Evolutionary conservation across 441 rosid genomes (phyloP).

Genomic region (Eruca vesicaria): DNA sequence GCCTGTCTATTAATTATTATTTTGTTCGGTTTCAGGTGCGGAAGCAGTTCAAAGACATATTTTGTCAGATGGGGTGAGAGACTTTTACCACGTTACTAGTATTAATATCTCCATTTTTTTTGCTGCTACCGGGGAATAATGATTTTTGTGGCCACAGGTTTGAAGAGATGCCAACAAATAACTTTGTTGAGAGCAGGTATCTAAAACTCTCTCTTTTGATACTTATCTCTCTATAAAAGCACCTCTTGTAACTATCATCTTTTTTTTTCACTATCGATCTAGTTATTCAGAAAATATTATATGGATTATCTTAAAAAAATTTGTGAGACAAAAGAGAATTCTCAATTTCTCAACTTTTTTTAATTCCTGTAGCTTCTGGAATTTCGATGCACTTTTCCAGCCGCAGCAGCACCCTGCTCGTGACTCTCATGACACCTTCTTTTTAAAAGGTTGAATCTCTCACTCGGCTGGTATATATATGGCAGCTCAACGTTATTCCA

Average conservation of each 20-base stretch:
- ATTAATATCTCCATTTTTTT: constrained; percentile 8
- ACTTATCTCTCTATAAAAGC: neutral
- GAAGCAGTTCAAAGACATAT: constrained; percentile 74
- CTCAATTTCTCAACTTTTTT: neutral
- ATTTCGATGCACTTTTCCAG: constrained; percentile 93
- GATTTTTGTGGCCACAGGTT: constrained; percentile 45
- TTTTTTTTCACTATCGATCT: no score
- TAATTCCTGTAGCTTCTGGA: constrained; percentile 59
- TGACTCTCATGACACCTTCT: constrained; percentile 96
- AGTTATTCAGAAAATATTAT: no score
- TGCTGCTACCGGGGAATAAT: neutral
- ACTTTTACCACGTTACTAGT: neutral
- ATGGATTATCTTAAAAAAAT: neutral
- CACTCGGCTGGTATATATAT: constrained; percentile 19
- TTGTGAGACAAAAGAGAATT: neutral
- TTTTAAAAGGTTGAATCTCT: constrained; percentile 51
- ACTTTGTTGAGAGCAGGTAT: constrained; percentile 76
- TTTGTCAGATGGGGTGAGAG: constrained; percentile 83
- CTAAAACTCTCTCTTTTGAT: neutral
- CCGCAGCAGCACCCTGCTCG: constrained; percentile 99
- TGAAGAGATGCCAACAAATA: constrained; percentile 98
- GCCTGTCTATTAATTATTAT: neutral
- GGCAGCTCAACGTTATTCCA: neutral
- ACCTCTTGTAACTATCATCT: neutral
- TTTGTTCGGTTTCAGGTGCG: constrained; percentile 50